These are phyloP conservation scores for Venturia nashicola DNA, from an alignment of 2,329 filamentous ascomycete species.

Conservation along the genomic window DNA sequence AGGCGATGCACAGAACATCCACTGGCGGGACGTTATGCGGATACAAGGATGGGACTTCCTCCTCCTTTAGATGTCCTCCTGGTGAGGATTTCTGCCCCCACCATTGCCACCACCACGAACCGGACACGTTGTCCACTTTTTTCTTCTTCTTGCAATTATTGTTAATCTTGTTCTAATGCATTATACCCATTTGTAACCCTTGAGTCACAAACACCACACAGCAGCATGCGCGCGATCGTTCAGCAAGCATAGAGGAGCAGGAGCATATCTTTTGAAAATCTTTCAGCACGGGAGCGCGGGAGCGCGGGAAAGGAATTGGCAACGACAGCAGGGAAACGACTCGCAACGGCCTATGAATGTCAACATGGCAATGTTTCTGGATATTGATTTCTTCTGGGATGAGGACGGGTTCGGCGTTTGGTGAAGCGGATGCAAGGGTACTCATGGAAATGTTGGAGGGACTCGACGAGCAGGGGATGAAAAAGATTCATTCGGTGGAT, in stretches of 20 bases:
- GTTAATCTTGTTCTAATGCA: slow-evolving; percentile 5
- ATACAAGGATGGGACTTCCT: slow-evolving; percentile 87
- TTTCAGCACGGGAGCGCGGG: background rate
- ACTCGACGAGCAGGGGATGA: background rate
- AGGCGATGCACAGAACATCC: slow-evolving; percentile 53
- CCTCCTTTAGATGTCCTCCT: slow-evolving; percentile 50
- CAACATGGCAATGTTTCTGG: background rate
- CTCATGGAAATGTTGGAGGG: background rate
- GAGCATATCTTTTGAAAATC: background rate
- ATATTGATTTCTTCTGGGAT: background rate
- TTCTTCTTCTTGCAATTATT: slow-evolving; percentile 3
- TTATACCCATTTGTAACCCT: slow-evolving; percentile 7
- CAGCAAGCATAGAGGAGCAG: background rate
- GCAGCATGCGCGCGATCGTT: background rate
- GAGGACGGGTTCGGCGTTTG: background rate
- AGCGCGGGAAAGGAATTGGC: background rate
- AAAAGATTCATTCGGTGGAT: background rate
- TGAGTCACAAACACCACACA: background rate
- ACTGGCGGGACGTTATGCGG: slow-evolving; percentile 92
- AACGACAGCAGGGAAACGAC: background rate
- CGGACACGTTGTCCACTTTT: slow-evolving; percentile 17
- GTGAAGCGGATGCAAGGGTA: background rate
- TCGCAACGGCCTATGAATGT: background rate
- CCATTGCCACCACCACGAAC: slow-evolving; percentile 12
- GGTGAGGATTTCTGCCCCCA: slow-evolving; percentile 7